Conservation (phyloP, 768 basidiomycete genomes). For the Tephrocybe rancida region DNA sequence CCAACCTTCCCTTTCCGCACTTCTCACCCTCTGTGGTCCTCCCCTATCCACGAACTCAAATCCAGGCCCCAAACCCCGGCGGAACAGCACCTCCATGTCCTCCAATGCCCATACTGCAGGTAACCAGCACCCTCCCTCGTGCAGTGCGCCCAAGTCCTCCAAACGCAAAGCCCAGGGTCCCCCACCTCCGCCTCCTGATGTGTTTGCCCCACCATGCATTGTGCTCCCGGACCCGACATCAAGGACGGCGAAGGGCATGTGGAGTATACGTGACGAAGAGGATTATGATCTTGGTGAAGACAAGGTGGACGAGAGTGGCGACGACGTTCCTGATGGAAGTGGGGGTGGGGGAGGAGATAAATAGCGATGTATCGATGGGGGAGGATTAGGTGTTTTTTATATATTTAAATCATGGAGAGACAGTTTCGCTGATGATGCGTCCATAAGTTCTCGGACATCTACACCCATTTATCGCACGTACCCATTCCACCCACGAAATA, state of each 20-base stretch:
- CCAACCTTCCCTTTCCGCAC: conserved; percentile 8
- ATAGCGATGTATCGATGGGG: background rate
- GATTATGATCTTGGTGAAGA: conserved; percentile 9
- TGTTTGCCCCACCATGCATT: background rate
- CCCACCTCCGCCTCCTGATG: background rate
- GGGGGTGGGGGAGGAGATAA: background rate
- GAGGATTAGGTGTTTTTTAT: no score
- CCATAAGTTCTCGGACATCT: no score
- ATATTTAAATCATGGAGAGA: no score
- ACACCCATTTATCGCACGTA: no score
- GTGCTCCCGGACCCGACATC: background rate
- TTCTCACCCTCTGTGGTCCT: conserved; percentile 2
- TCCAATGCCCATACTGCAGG: background rate
- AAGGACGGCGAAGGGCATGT: background rate
- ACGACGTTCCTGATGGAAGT: conserved; percentile 1
- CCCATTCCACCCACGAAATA: no score
- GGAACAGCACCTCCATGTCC: background rate
- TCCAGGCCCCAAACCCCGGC: background rate
- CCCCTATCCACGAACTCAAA: background rate
- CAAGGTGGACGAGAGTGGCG: background rate
- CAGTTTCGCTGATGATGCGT: no score
- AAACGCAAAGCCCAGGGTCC: background rate
- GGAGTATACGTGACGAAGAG: background rate
- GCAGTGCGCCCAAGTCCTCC: background rate
- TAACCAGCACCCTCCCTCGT: background rate